These are phyloP conservation scores for Taiozyma sp. DNA, from an alignment of 1,139 yeast species.

Conservation along the genomic window DNA sequence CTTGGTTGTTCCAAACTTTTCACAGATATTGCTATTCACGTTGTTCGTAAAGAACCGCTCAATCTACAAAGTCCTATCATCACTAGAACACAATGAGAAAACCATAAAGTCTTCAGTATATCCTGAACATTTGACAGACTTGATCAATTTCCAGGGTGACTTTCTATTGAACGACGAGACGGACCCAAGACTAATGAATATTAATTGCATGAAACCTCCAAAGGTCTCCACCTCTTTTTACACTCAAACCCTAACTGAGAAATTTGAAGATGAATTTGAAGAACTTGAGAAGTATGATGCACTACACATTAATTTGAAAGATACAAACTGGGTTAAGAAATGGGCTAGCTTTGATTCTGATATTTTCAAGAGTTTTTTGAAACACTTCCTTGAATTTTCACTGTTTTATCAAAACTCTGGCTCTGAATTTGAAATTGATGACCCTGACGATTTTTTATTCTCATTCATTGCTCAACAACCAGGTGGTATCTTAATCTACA, in stretches of 20 bases:
- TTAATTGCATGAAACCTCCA: conserved; percentile 21
- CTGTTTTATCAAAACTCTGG: conserved; percentile 5
- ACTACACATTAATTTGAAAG: conserved; percentile 15
- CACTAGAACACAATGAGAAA: conserved; percentile 1
- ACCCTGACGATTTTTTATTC: not conserved
- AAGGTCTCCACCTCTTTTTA: conserved; percentile 4
- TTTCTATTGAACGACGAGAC: conserved; percentile 6
- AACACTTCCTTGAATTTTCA: conserved; percentile 46
- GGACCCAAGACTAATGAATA: conserved; percentile 4
- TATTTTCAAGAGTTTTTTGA: conserved; percentile 66
- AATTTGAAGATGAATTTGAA: conserved; percentile 6
- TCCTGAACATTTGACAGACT: conserved; percentile 2
- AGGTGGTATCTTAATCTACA: conserved; percentile 30
- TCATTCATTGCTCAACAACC: conserved; percentile 14
- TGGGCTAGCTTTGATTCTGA: conserved; percentile 47
- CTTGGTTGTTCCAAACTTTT: conserved; percentile 54
- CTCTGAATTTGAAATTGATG: conserved; percentile 11
- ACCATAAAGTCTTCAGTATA: not conserved
- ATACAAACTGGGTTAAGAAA: conserved; percentile 52
- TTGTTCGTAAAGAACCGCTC: conserved; percentile 41
- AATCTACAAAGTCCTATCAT: conserved; percentile 11
- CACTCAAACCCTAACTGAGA: not conserved
- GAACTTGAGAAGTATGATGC: conserved; percentile 7
- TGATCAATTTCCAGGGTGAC: conserved; percentile 17
- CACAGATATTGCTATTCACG: conserved; percentile 54